Evolutionary conservation across 2,329 filamentous ascomycete genomes (phyloP).

Genomic region (Cladosporium austrohemisphaericum): DNA sequence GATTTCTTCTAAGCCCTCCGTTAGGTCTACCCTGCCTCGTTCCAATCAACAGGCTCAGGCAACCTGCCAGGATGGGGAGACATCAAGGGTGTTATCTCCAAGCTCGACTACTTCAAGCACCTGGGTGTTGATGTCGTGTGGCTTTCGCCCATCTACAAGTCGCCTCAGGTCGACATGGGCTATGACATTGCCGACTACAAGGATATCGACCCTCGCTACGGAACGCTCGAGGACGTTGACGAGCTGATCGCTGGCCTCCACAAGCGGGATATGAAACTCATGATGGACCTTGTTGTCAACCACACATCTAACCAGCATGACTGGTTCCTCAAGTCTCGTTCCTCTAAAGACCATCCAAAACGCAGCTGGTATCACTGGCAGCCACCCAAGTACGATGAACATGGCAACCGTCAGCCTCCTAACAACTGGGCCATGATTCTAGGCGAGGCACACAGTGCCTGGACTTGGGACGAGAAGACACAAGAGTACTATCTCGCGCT

Average conservation of each 20-base stretch:
- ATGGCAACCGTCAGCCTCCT: slow-evolving; percentile 55
- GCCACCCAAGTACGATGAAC: slow-evolving; percentile 50
- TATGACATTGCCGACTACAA: slow-evolving; percentile 50
- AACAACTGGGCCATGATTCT: slow-evolving; percentile 50
- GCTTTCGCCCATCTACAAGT: slow-evolving; percentile 59
- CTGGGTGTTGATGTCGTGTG: slow-evolving; percentile 64
- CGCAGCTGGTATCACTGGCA: slow-evolving; percentile 66
- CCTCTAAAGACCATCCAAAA: slow-evolving; percentile 50
- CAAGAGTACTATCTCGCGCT: slow-evolving; percentile 47
- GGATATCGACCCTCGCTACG: slow-evolving; percentile 46
- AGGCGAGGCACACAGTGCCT: slow-evolving; percentile 38
- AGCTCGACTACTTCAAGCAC: slow-evolving; percentile 61
- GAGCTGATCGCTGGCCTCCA: slow-evolving; percentile 42
- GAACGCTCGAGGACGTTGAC: slow-evolving; percentile 45
- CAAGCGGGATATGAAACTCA: slow-evolving; percentile 45
- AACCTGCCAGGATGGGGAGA: slow-evolving; percentile 56
- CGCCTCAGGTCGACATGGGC: slow-evolving; percentile 53
- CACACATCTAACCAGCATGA: slow-evolving; percentile 44
- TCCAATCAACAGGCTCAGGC: slow-evolving; percentile 56
- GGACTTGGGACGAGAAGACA: slow-evolving; percentile 46
- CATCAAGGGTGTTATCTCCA: slow-evolving; percentile 60
- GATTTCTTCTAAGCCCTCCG: slow-evolving; percentile 31
- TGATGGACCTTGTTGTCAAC: slow-evolving; percentile 32
- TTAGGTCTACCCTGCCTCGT: slow-evolving; percentile 59
- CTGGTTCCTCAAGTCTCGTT: slow-evolving; percentile 57